A percentile compares a stretch with the other conserved stretches of the same genome.
phyloP scores from a whole-genome alignment of 306 rosid genomes.

The Medicago ruthenica region DNA sequence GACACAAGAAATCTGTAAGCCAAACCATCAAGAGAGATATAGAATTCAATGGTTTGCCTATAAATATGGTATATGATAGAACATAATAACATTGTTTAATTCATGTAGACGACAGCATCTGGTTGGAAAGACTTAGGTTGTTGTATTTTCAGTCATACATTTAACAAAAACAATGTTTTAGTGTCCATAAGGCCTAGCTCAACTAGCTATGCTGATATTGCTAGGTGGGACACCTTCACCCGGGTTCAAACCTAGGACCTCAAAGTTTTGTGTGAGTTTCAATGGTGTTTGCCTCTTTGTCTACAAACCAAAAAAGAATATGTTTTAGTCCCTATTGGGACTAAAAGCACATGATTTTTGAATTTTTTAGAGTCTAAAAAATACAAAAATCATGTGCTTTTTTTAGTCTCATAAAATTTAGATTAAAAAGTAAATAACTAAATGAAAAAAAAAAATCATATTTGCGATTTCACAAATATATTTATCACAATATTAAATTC shows the following conservation, averaged over 20 bases:
- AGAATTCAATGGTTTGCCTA: slow-evolving; percentile 1
- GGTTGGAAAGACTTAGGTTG: neutral
- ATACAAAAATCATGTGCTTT: too few species aligned
- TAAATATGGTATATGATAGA: neutral
- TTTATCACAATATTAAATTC: neutral
- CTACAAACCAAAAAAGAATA: too few species aligned
- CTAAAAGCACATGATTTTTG: neutral
- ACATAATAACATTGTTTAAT: slow-evolving; percentile 1
- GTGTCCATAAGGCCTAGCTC: too few species aligned
- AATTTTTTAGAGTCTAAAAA: too few species aligned
- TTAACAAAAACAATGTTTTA: too few species aligned
- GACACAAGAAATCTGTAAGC: neutral
- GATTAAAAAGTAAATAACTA: neutral
- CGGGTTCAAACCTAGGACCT: too few species aligned
- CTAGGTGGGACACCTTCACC: too few species aligned
- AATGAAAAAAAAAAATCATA: neutral
- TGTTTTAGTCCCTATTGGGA: too few species aligned
- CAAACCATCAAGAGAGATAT: slow-evolving; percentile 7
- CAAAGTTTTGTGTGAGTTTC: neutral
- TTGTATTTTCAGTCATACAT: neutral
- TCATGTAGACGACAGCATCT: neutral
- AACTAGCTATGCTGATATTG: too few species aligned
- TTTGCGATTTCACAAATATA: neutral
- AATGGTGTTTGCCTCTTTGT: too few species aligned
- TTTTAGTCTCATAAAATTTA: too few species aligned